Conservation (phyloP, 495 filamentous ascomycete species). For the Trichoderma gamsii region DNA sequence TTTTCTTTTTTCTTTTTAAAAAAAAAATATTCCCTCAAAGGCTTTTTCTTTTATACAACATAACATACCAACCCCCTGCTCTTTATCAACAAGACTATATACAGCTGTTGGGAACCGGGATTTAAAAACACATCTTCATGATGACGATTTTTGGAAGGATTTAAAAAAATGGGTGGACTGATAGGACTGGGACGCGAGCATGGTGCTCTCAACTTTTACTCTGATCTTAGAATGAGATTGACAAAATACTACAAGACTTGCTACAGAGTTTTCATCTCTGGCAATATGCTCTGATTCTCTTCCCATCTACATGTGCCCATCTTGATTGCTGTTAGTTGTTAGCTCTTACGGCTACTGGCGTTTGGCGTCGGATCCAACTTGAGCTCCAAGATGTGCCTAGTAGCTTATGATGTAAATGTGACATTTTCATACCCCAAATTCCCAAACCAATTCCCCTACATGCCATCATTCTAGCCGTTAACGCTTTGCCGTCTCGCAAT, state of each 20-base stretch:
- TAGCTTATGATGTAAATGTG: constrained; percentile 10
- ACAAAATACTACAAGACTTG: neutral
- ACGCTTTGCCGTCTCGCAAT: neutral
- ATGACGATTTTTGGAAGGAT: neutral
- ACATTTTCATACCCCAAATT: neutral
- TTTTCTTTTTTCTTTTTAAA: neutral
- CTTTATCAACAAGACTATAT: neutral
- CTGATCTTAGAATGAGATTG: neutral
- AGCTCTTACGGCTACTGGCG: neutral
- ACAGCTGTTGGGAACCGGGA: neutral
- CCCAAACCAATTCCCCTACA: neutral
- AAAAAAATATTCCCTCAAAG: neutral
- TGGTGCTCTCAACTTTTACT: neutral
- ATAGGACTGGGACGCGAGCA: neutral
- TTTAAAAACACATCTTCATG: neutral
- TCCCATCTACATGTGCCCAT: neutral
- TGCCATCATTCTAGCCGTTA: neutral
- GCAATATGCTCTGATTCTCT: neutral
- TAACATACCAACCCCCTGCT: neutral
- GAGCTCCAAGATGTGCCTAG: neutral
- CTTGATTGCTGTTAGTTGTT: neutral
- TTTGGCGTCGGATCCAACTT: neutral
- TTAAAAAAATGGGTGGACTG: neutral
- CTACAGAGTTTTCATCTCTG: neutral
- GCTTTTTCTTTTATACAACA: neutral